These are phyloP conservation scores for Murraya paniculata DNA, from an alignment of 345 rosid species.

Conservation along the genomic window DNA sequence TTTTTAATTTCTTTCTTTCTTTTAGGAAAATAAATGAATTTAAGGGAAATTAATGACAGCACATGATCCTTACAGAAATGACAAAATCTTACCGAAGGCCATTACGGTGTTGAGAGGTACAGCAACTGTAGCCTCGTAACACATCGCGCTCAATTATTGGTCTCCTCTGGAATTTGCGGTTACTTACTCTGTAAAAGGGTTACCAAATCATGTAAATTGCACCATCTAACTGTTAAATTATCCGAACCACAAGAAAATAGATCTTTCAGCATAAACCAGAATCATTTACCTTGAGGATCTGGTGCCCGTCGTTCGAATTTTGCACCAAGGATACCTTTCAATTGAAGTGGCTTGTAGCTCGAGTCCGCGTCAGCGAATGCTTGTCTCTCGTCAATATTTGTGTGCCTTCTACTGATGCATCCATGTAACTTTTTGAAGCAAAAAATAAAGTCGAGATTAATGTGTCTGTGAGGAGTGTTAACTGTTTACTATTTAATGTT, in stretches of 20 bases:
- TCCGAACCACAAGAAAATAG: neutral
- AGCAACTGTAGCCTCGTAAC: neutral
- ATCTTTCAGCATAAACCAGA: neutral
- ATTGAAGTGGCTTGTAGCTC: neutral
- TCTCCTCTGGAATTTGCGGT: neutral
- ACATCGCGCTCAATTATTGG: constrained; percentile 3
- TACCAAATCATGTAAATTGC: neutral
- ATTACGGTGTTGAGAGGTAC: neutral
- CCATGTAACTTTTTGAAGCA: neutral
- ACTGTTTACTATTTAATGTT: neutral
- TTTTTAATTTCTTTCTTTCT: neutral
- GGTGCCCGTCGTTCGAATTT: too few relatives aligned
- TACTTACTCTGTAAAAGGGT: neutral
- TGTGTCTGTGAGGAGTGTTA: neutral
- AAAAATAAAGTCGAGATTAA: too few relatives aligned
- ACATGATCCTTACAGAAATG: neutral
- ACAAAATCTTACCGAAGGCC: neutral
- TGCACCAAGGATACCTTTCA: neutral
- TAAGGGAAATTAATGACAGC: neutral
- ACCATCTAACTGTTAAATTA: neutral
- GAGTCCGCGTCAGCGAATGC: neutral
- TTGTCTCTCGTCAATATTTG: neutral
- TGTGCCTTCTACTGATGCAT: neutral
- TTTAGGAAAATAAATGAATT: neutral
- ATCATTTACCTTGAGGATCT: neutral